Conservation (phyloP, 257 asterid genomes). For the Agastache rugosa region DNA sequence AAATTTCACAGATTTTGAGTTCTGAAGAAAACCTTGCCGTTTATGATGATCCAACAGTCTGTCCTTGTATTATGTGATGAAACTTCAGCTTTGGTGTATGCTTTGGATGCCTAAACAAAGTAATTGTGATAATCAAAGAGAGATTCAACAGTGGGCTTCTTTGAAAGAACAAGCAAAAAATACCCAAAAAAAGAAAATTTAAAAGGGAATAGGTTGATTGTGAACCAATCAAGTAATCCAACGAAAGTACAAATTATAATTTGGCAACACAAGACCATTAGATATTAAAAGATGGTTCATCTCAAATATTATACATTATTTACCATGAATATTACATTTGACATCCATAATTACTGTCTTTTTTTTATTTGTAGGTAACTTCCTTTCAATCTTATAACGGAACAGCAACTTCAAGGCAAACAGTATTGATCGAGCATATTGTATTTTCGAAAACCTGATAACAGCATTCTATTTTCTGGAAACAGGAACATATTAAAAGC, state of each 20-base stretch:
- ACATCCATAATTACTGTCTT: constrained; percentile 3
- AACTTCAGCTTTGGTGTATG: constrained; percentile 73
- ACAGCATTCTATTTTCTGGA: neutral
- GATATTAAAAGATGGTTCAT: constrained; percentile 7
- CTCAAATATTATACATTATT: neutral
- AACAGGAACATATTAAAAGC: neutral
- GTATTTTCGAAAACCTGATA: neutral
- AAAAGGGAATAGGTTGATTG: neutral
- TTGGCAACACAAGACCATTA: neutral
- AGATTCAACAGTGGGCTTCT: neutral
- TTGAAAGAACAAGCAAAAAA: neutral
- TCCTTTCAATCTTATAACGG: neutral
- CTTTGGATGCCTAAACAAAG: constrained; percentile 53
- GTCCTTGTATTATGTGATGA: constrained; percentile 79
- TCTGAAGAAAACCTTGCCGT: constrained; percentile 65
- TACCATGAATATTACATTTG: neutral
- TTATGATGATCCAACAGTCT: constrained; percentile 97
- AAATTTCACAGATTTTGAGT: constrained; percentile 15
- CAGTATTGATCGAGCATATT: too few species aligned
- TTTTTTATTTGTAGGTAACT: neutral
- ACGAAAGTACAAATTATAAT: neutral
- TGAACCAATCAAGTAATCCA: constrained; percentile 5
- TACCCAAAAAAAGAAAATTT: neutral
- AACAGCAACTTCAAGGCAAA: neutral
- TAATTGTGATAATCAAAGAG: constrained; percentile 11